These are phyloP conservation scores for Talaromyces nanjingensis DNA, from an alignment of 495 filamentous ascomycete species.

Conservation along the genomic window DNA sequence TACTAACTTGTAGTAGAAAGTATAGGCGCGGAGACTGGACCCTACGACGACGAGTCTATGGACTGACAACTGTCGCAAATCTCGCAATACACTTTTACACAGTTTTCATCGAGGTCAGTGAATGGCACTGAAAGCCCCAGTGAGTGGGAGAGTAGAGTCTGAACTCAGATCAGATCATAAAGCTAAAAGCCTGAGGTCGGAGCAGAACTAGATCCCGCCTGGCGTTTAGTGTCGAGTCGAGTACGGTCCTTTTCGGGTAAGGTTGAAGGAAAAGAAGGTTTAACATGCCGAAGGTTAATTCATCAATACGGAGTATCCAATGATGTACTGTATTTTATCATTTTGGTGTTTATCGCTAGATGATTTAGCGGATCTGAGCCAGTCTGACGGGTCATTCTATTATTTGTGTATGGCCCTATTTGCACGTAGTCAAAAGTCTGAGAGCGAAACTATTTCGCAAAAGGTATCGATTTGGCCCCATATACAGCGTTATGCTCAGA, in stretches of 20 bases:
- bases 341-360: no score
- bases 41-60: not conserved
- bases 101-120: not conserved
- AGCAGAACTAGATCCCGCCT: not conserved
- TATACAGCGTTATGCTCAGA: not conserved
- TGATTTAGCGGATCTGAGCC: not conserved
- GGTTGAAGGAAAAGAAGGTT: not conserved
- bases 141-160: not conserved
- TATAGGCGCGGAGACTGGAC: not conserved
- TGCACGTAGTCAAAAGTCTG: not conserved
- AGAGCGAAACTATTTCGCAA: not conserved
- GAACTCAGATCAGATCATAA: not conserved
- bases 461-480: not conserved
- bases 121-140: no score
- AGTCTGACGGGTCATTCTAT: not conserved
- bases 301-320: no score
- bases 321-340: no score
- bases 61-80: no score
- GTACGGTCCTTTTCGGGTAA: slow-evolving; percentile 3
- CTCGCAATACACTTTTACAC: not conserved
- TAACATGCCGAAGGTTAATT: not conserved
- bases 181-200: no score
- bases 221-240: not conserved
- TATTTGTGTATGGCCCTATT: not conserved
- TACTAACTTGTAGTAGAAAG: not conserved